A percentile compares a stretch with the other conserved stretches of the same genome.
These are phyloP conservation scores for Candida arabinofermentans DNA, from an alignment of 805 yeast species.

Conservation along the genomic window DNA sequence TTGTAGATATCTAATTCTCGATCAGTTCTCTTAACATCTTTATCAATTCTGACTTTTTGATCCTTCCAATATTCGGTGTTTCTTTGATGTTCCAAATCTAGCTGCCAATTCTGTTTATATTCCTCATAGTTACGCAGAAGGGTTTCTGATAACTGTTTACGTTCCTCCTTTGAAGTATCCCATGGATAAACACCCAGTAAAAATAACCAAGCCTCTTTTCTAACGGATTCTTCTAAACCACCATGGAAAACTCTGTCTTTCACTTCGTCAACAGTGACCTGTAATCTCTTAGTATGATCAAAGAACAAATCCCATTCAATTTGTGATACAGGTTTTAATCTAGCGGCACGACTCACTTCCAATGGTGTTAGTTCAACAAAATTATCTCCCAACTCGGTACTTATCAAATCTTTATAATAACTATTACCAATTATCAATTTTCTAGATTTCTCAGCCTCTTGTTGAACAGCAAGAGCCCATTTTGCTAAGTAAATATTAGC, in stretches of 20 bases:
- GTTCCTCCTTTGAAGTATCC: conserved; percentile 72
- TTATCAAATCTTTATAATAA: conserved; percentile 51
- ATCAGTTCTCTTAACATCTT: conserved; percentile 91
- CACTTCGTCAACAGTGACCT: conserved; percentile 72
- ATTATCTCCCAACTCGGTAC: conserved; percentile 55
- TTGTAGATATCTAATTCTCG: conserved; percentile 65
- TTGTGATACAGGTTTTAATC: conserved; percentile 61
- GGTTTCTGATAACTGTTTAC: conserved; percentile 53
- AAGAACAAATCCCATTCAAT: conserved; percentile 85
- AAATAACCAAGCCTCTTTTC: conserved; percentile 84
- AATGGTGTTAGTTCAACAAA: conserved; percentile 50
- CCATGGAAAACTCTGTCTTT: conserved; percentile 87
- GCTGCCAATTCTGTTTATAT: conserved; percentile 69
- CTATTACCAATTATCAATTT: conserved; percentile 52
- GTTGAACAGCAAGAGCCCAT: conserved; percentile 94
- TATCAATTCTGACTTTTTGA: conserved; percentile 84
- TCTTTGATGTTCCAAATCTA: conserved; percentile 46
- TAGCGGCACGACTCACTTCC: conserved; percentile 56
- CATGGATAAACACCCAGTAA: conserved; percentile 82
- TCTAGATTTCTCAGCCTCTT: conserved; percentile 72
- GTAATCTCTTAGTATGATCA: conserved; percentile 71
- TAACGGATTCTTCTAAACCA: conserved; percentile 56
- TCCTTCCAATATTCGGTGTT: conserved; percentile 78
- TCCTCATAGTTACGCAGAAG: conserved; percentile 46
- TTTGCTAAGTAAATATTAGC: conserved; percentile 90